Evolutionary conservation across 2,329 filamentous ascomycete genomes (phyloP).

Genomic region (Pseudogymnoascus sp.): DNA sequence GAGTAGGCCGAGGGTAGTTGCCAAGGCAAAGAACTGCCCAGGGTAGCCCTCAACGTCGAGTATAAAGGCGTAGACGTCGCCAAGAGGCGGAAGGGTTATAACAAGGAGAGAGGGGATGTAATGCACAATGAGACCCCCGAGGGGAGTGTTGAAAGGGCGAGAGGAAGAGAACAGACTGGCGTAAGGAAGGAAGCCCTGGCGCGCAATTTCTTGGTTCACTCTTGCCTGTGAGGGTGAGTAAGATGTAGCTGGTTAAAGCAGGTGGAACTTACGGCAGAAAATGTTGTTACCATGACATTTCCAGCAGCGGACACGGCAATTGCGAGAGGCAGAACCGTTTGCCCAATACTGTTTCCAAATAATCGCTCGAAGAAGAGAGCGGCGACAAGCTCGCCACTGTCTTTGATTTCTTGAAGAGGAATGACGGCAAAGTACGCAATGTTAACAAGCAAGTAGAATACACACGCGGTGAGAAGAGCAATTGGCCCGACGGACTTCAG

Average conservation of each 20-base stretch:
- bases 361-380: conserved; percentile 51
- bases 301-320: conserved; percentile 41
- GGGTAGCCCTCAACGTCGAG: conserved; percentile 35
- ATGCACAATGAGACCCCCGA: conserved; percentile 45
- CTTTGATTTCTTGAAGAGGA: conserved; percentile 47
- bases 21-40: conserved; percentile 38
- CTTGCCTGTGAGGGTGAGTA: conserved; percentile 32
- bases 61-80: conserved; percentile 29
- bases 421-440: conserved; percentile 55
- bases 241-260: neutral
- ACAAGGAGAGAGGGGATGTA: conserved; percentile 55
- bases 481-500: conserved; percentile 49
- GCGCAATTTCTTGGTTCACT: conserved; percentile 42
- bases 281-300: conserved; percentile 43
- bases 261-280: conserved; percentile 45
- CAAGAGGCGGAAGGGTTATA: conserved; percentile 43
- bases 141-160: conserved; percentile 21
- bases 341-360: conserved; percentile 37
- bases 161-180: conserved; percentile 29
- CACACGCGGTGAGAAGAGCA: conserved; percentile 44
- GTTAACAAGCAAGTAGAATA: conserved; percentile 51
- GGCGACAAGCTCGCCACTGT: conserved; percentile 47
- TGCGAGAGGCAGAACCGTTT: conserved; percentile 38
- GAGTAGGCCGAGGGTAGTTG: conserved; percentile 24
- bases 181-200: conserved; percentile 41